Evolutionary conservation across 352 stramenopile genomes (phyloP).

Genomic region (Blastocystis sp.): DNA sequence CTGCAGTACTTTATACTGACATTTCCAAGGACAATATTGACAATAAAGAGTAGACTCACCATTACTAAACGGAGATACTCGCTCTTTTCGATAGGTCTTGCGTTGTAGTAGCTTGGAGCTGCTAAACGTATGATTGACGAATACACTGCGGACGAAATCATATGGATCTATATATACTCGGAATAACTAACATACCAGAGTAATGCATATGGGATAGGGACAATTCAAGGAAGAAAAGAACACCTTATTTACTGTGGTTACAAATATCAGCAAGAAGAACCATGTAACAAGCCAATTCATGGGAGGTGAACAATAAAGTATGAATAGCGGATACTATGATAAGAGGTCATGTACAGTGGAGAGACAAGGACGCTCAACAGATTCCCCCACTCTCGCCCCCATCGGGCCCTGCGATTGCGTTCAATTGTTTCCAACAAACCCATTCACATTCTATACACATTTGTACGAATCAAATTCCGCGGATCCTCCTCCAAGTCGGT

Average conservation of each 20-base stretch:
- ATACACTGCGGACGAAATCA: conserved; percentile 50
- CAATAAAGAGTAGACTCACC: conserved; percentile 49
- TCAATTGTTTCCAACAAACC: conserved; percentile 48
- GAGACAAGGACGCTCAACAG: background rate
- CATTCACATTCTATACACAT: background rate
- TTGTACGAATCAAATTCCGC: conserved; percentile 54
- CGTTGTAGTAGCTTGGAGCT: conserved; percentile 25
- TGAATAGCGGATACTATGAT: too few relatives aligned
- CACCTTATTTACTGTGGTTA: conserved; percentile 55
- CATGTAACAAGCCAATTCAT: conserved; percentile 60
- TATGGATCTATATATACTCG: conserved; percentile 19
- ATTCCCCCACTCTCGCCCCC: background rate
- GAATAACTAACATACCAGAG: background rate
- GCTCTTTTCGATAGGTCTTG: conserved; percentile 15
- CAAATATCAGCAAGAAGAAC: conserved; percentile 56
- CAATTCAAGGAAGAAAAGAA: conserved; percentile 49
- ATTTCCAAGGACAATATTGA: conserved; percentile 58
- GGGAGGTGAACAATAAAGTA: background rate
- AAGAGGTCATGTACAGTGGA: too few relatives aligned
- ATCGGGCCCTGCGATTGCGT: background rate
- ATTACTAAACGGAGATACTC: conserved; percentile 25
- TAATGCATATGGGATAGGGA: conserved; percentile 52
- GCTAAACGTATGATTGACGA: background rate
- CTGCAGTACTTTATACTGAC: conserved; percentile 57
- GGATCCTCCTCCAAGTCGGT: conserved; percentile 68